Evolutionary conservation across 768 basidiomycete genomes (phyloP).

Genomic region (Boletus fagicola): DNA sequence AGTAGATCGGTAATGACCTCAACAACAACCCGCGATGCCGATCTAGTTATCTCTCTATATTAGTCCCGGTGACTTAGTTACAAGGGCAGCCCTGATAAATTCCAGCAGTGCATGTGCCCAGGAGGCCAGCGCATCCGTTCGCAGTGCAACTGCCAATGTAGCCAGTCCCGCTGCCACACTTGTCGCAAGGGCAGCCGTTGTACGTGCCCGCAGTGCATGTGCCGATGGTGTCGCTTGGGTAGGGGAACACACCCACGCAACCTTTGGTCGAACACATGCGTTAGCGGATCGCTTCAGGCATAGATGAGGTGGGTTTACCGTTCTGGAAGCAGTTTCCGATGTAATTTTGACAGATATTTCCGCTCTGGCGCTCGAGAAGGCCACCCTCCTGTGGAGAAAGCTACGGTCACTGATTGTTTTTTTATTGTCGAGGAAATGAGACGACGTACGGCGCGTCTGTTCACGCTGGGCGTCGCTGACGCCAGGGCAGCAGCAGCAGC

Average conservation of each 20-base stretch:
- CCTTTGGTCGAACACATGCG: background rate
- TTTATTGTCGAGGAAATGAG: no score
- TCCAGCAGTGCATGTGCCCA: background rate
- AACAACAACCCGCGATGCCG: background rate
- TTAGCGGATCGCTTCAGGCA: background rate
- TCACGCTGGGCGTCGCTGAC: background rate
- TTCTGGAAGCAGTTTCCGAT: background rate
- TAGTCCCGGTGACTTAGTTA: background rate
- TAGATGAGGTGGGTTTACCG: background rate
- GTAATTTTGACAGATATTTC: background rate
- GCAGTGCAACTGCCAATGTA: background rate
- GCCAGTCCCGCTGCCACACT: background rate
- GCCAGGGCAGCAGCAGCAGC: background rate
- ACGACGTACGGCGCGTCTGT: background rate
- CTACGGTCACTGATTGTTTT: background rate
- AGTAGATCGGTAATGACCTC: background rate
- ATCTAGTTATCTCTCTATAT: background rate
- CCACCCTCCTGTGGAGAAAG: background rate
- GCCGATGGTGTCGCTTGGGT: background rate
- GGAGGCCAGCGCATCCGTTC: background rate
- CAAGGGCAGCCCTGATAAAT: background rate
- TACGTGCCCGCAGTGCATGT: background rate
- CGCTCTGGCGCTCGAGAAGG: background rate
- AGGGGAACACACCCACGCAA: background rate
- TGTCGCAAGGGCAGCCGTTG: constrained; percentile 3